Conservation (phyloP, 73 alveolate genomes). For the Symbiodinium pilosum region DNA sequence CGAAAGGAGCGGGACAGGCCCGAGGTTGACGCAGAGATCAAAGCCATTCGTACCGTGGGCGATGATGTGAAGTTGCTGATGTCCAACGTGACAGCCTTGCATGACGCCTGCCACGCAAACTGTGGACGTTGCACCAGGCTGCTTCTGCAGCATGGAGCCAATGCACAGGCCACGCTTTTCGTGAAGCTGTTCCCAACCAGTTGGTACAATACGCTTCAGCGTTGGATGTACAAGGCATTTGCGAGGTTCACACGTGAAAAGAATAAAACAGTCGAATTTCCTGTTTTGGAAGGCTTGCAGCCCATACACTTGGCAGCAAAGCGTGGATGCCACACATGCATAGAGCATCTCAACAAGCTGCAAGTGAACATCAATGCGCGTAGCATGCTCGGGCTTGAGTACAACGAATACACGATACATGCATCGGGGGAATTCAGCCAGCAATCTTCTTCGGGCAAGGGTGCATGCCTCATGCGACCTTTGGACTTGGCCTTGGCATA, state of each 20-base stretch:
- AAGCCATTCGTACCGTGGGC: neutral
- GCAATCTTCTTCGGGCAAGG: neutral
- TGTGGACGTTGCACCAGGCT: slow-evolving; percentile 2
- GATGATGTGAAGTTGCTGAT: neutral
- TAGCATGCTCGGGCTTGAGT: neutral
- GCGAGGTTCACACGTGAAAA: neutral
- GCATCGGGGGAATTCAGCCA: no score
- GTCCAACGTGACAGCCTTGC: neutral
- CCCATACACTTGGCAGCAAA: slow-evolving; percentile 33
- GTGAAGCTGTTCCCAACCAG: neutral
- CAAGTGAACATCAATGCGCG: neutral
- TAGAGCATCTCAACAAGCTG: neutral
- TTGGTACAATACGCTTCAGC: slow-evolving; percentile 10
- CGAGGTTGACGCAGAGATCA: neutral
- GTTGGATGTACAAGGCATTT: slow-evolving; percentile 31
- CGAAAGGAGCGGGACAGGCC: neutral
- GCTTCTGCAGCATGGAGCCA: neutral
- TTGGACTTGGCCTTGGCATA: neutral
- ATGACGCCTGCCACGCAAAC: slow-evolving; percentile 15
- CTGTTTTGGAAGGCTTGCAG: neutral
- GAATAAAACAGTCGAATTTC: neutral
- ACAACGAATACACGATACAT: neutral
- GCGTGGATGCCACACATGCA: neutral
- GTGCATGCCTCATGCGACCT: neutral
- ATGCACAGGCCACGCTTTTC: neutral